Conservation (phyloP, 2,329 filamentous ascomycete species). For the Alternaria sp. region DNA sequence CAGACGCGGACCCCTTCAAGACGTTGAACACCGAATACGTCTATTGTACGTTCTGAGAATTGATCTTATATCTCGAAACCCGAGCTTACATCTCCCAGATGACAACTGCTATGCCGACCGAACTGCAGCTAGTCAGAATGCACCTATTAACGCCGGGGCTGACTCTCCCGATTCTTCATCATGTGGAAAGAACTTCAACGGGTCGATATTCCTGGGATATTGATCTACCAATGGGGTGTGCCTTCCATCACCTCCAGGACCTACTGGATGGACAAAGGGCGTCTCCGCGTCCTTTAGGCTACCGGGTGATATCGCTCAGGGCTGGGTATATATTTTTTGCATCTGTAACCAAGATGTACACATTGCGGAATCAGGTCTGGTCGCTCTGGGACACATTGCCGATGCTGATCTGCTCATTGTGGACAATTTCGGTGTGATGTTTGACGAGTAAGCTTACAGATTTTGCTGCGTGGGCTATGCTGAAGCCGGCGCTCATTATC, state of each 20-base stretch:
- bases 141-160: slow-evolving; percentile 27
- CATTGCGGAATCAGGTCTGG: slow-evolving; percentile 26
- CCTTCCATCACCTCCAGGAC: slow-evolving; percentile 27
- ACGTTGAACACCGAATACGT: slow-evolving; percentile 33
- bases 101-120: slow-evolving; percentile 34
- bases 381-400: slow-evolving; percentile 30
- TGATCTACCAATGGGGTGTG: slow-evolving; percentile 33
- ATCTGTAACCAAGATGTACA: slow-evolving; percentile 35
- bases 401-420: slow-evolving; percentile 34
- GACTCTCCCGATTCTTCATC: slow-evolving; percentile 26
- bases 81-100: slow-evolving; percentile 15
- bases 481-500: slow-evolving; percentile 35
- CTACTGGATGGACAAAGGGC: slow-evolving; percentile 28
- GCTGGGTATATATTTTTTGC: slow-evolving; percentile 29
- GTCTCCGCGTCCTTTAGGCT: slow-evolving; percentile 34
- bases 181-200: slow-evolving; percentile 35
- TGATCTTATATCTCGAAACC: background rate
- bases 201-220: slow-evolving; percentile 28
- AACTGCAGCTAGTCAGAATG: slow-evolving; percentile 25
- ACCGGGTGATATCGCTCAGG: slow-evolving; percentile 28
- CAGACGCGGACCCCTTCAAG: slow-evolving; percentile 32
- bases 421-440: slow-evolving; percentile 29
- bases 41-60: slow-evolving; percentile 20
- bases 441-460: slow-evolving; percentile 36
- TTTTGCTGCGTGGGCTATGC: slow-evolving; percentile 34